phyloP scores from a whole-genome alignment of 2,329 filamentous ascomycete genomes.

The Fusarium nurragi region DNA sequence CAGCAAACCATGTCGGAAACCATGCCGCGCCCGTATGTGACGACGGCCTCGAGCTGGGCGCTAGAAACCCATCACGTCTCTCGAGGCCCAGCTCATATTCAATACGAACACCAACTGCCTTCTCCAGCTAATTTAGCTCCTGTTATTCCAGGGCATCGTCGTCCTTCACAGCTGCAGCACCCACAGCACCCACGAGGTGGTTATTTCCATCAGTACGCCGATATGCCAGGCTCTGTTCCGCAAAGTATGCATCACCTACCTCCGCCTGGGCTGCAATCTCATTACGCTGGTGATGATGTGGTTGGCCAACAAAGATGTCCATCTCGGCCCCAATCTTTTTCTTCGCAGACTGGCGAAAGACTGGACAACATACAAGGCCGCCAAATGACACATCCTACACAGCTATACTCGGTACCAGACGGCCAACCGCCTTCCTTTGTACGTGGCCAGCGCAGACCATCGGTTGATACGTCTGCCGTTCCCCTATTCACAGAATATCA shows the following conservation, averaged over 20 bases:
- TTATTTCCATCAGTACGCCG: constrained; percentile 25
- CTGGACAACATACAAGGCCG: constrained; percentile 20
- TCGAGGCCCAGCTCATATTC: constrained; percentile 38
- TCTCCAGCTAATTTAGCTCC: constrained; percentile 34
- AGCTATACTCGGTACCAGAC: constrained; percentile 9
- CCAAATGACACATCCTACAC: constrained; percentile 7
- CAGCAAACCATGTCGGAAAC: constrained; percentile 40
- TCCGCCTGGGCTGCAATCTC: constrained; percentile 11
- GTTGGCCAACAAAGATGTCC: constrained; percentile 19
- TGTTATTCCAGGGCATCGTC: constrained; percentile 27
- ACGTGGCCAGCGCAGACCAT: constrained; percentile 11
- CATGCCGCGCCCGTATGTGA: constrained; percentile 40
- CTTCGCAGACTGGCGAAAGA: neutral
- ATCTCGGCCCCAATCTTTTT: constrained; percentile 7
- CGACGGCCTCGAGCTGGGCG: constrained; percentile 30
- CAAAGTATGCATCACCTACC: constrained; percentile 33
- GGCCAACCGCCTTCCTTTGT: constrained; percentile 3
- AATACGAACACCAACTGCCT: constrained; percentile 43
- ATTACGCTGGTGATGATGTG: constrained; percentile 7
- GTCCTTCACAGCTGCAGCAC: constrained; percentile 21
- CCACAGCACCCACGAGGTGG: constrained; percentile 13
- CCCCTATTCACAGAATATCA: constrained; percentile 9
- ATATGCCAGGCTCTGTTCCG: constrained; percentile 20
- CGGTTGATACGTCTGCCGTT: constrained; percentile 1
- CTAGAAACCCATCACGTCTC: constrained; percentile 32